Conservation (phyloP, 1,284 basidiomycete species). For the Apiotrichum laibachii region DNA sequence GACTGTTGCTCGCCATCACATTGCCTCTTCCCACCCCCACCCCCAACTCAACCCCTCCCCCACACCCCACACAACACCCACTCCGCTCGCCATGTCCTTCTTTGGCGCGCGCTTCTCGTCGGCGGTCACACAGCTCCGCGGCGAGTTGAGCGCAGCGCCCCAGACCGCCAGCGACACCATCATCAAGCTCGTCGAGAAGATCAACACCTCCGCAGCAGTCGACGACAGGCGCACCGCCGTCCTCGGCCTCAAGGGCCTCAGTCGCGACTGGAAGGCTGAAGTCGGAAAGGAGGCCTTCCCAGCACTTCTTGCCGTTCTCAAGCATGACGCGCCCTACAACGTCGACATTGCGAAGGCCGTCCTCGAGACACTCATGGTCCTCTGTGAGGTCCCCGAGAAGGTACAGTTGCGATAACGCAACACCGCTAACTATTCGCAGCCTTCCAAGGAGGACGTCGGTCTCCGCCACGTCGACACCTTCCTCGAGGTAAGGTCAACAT, state of each 20-base stretch:
- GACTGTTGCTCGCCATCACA: no score
- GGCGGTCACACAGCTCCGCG: conserved; percentile 49
- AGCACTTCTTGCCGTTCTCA: conserved; percentile 73
- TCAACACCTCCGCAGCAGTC: conserved; percentile 78
- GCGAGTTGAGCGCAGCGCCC: conserved; percentile 51
- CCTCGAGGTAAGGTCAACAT: conserved; percentile 35
- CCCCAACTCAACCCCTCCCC: background rate
- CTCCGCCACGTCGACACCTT: conserved; percentile 52
- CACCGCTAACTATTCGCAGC: conserved; percentile 28
- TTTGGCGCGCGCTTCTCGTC: conserved; percentile 42
- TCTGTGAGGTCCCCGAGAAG: conserved; percentile 49
- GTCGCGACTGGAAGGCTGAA: conserved; percentile 84
- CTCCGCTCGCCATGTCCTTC: conserved; percentile 14
- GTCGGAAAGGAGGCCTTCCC: conserved; percentile 73
- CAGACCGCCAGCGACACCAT: conserved; percentile 85
- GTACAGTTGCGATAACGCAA: conserved; percentile 16
- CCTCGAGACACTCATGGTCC: conserved; percentile 72
- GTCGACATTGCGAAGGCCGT: conserved; percentile 85
- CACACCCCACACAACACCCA: background rate
- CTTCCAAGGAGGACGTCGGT: conserved; percentile 53
- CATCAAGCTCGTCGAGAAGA: conserved; percentile 77
- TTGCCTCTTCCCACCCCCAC: background rate
- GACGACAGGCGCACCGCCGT: conserved; percentile 90
- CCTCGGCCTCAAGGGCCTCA: conserved; percentile 84
- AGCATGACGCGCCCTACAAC: conserved; percentile 83